Percentiles rank a stretch among this genome's conserved stretches.
phyloP scores from a whole-genome alignment of 345 rosid genomes.

The Eucalyptus polyanthemos region DNA sequence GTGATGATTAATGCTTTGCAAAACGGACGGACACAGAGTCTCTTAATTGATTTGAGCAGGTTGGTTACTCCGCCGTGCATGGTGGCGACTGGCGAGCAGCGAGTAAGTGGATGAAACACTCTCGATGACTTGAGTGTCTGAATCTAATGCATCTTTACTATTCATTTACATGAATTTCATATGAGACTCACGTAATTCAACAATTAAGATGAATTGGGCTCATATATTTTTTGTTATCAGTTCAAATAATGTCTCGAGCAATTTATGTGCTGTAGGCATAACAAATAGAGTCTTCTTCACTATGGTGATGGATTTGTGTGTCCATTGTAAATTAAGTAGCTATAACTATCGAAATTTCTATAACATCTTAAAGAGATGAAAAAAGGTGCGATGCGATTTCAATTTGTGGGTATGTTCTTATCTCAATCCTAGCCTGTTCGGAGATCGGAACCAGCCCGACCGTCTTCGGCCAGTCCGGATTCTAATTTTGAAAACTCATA shows the following conservation, averaged over 20 bases:
- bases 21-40: background rate
- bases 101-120: background rate
- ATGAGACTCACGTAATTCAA: background rate
- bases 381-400: background rate
- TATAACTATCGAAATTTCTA: background rate
- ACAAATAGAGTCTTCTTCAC: background rate
- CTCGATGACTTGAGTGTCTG: background rate
- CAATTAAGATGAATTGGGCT: fast-evolving
- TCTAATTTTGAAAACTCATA: background rate
- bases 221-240: background rate
- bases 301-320: fast-evolving
- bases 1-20: background rate
- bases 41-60: background rate
- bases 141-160: background rate
- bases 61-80: background rate
- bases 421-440: background rate
- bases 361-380: background rate
- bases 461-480: background rate
- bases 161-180: background rate
- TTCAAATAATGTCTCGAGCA: background rate
- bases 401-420: background rate
- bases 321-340: fast-evolving
- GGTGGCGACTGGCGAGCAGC: background rate
- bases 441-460: background rate
- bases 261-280: background rate